phyloP scores from a whole-genome alignment of 805 yeast genomes.

The Metschnikowia santaceciliae region DNA sequence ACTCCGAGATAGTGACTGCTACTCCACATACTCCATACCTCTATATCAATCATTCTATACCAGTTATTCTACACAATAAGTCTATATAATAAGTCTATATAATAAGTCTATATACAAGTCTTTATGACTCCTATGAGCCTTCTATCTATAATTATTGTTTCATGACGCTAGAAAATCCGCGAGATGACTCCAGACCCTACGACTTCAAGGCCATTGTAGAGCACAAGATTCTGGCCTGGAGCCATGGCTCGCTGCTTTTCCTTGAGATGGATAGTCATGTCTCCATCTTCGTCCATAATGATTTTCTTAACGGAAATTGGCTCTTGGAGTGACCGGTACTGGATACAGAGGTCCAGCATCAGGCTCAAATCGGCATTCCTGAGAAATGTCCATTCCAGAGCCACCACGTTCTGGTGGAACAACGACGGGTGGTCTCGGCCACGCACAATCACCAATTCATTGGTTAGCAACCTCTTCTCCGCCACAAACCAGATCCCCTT shows the following conservation, averaged over 20 bases:
- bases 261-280: constrained; percentile 26
- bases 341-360: constrained; percentile 40
- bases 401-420: constrained; percentile 41
- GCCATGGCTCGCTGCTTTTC: constrained; percentile 69
- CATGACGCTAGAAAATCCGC: neutral
- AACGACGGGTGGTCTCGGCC: constrained; percentile 61
- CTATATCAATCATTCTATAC: too few species aligned
- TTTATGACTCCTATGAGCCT: too few species aligned
- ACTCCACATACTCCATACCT: too few species aligned
- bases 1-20: too few species aligned
- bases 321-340: constrained; percentile 68
- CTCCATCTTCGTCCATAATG: constrained; percentile 13
- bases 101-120: too few species aligned
- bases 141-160: too few species aligned
- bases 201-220: constrained; percentile 64
- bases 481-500: constrained; percentile 86
- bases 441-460: constrained; percentile 74
- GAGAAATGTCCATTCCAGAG: constrained; percentile 51
- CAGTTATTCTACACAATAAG: too few species aligned
- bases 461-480: constrained; percentile 58
- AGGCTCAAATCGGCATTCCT: neutral
- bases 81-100: too few species aligned
- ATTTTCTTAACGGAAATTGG: constrained; percentile 40
- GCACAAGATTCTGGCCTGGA: constrained; percentile 80
- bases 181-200: constrained; percentile 37